Evolutionary conservation across 345 rosid species (phyloP).

Genomic region (Passiflora organensis): DNA sequence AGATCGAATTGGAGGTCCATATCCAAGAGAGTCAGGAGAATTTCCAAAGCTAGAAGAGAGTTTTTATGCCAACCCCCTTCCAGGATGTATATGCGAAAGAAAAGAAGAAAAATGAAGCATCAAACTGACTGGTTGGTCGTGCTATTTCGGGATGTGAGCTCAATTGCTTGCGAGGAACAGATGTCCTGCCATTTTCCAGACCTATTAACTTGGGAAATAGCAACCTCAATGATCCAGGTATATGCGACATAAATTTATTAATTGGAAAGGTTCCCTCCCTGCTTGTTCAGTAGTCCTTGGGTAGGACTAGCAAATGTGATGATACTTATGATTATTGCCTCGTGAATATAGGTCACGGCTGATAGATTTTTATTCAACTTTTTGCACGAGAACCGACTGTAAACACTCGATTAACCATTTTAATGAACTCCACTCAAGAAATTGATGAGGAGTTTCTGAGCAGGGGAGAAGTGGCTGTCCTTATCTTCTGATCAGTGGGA

Average conservation of each 20-base stretch:
- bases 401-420: no score
- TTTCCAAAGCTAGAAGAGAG: constrained; percentile 90
- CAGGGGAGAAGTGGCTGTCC: no score
- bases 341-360: no score
- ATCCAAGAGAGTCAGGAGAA: constrained; percentile 63
- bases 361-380: no score
- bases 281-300: no score
- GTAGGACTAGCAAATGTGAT: no score
- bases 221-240: background rate
- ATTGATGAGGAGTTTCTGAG: no score
- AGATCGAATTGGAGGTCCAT: constrained; percentile 70
- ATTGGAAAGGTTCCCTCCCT: background rate
- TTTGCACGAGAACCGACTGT: no score
- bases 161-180: constrained; percentile 8
- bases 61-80: constrained; percentile 81
- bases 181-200: constrained; percentile 4
- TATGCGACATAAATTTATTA: constrained; percentile 5
- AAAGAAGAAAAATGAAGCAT: constrained; percentile 3
- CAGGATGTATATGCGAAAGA: constrained; percentile 77
- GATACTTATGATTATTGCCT: no score
- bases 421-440: no score
- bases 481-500: no score
- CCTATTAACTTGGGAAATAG: constrained; percentile 3
- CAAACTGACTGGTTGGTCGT: background rate
- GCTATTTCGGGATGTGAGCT: background rate